Evolutionary conservation across 371 early-diverging fungal genomes (phyloP).

Genomic region (Mycotypha africana): DNA sequence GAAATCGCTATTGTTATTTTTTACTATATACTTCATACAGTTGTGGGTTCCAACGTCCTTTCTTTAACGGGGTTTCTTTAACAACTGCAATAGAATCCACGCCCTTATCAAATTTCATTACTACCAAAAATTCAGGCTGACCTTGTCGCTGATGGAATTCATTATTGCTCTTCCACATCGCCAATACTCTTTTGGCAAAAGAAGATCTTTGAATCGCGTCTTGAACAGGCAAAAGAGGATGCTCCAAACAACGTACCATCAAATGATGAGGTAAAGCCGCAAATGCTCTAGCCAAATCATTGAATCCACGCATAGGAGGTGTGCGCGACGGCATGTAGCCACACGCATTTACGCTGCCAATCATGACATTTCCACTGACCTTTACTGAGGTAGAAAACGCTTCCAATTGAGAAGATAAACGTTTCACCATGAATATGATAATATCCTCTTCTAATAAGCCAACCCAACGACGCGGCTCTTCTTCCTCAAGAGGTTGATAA

Average conservation of each 20-base stretch:
- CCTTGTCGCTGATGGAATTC: conserved; percentile 2
- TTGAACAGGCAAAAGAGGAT: conserved; percentile 26
- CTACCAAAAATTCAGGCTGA: conserved; percentile 16
- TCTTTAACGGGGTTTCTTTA: conserved; percentile 21
- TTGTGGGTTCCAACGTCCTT: conserved; percentile 33
- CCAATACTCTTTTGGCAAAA: conserved; percentile 26
- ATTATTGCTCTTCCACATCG: conserved; percentile 3
- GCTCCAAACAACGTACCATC: conserved; percentile 35
- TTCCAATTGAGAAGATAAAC: conserved; percentile 21
- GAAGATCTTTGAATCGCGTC: conserved; percentile 26
- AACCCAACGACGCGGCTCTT: conserved; percentile 30
- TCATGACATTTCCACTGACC: conserved; percentile 21
- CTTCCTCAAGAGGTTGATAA: conserved; percentile 15
- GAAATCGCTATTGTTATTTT: not conserved
- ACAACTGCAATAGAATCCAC: conserved; percentile 18
- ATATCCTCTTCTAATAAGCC: conserved; percentile 28
- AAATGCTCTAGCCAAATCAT: conserved; percentile 26
- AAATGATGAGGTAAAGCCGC: conserved; percentile 28
- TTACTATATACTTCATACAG: conserved; percentile 6
- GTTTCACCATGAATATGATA: conserved; percentile 19
- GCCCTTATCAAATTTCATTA: conserved; percentile 25
- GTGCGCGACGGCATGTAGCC: conserved; percentile 33
- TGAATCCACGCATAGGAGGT: conserved; percentile 21
- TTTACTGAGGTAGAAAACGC: conserved; percentile 20
- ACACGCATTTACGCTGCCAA: conserved; percentile 18